Evolutionary conservation across 441 rosid species (phyloP), one percentile per base, ranked within the genome.

Genomic region (Eruca vesicaria): DNA sequence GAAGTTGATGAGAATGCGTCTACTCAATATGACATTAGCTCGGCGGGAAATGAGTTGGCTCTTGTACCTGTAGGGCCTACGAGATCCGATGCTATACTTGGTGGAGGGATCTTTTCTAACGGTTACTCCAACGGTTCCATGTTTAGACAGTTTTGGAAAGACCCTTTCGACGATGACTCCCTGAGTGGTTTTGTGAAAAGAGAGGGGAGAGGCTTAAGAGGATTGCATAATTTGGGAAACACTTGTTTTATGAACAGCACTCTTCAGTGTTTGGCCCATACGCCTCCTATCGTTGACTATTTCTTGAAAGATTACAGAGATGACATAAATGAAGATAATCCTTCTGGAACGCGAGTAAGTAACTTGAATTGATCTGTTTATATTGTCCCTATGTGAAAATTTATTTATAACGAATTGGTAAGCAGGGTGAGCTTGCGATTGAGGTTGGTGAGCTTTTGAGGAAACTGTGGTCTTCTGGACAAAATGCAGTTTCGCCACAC

Each of bases 241-340:
- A 89, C 91, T 60, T 89, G 94, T 74, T 89, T 89, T 78, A 87
- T 89, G 94, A 87, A 87, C 73, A 86, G 90, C 75, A 82, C 90
- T 72, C 74, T 89, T 76, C 90, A 87, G 65, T 89, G 94, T 83
- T 81, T 89, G 63, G 91, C 85, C 45, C 94, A 87, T 82, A 89
- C 90, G 0, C 89, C 90, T 0, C 82, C 84, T n/a, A 75, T 89
- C 57, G 88, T 81, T 41, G 85, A 89, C 53, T 89, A 89, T 66
- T 89, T 89, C 77, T 74, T 87, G 72, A 74, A 82, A 78, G 88
- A 89, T 78, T 89, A 83, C 80, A 69, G 80, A 15, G 77, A 63
- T 18, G 90, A 89, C 72, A 84, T 89, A 74, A 89, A 89, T 80
- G 68, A 82, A 8, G 80, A 83, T 38, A 87, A 89, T 82, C 90